These are phyloP conservation scores for Dothiorella sarmentorum DNA, from an alignment of 2,329 filamentous ascomycete species.

Conservation along the genomic window DNA sequence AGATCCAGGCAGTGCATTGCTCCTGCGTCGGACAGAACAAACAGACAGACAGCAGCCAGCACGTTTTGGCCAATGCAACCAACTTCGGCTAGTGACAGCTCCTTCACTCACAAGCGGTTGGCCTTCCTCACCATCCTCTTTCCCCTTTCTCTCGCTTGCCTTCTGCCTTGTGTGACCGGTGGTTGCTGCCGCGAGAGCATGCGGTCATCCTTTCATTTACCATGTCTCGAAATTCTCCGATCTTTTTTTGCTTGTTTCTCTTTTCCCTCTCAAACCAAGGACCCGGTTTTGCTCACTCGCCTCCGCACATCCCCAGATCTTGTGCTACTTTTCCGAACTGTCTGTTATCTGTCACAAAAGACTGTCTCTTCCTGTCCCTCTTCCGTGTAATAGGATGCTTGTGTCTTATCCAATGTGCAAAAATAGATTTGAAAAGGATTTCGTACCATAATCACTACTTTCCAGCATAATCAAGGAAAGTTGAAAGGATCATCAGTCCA, in stretches of 20 bases:
- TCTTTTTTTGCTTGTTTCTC: neutral
- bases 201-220: slow-evolving; percentile 8
- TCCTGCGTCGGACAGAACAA: neutral
- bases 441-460: no score
- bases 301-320: neutral
- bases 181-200: neutral
- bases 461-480: no score
- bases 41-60: no score
- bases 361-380: slow-evolving; percentile 2
- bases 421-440: no score
- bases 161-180: neutral
- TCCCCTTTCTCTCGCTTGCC: neutral
- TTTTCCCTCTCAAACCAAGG: neutral
- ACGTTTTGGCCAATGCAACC: neutral
- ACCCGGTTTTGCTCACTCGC: neutral
- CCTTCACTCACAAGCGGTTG: no score
- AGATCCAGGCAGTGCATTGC: neutral
- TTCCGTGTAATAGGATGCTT: slow-evolving; percentile 32
- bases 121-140: no score
- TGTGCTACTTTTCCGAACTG: neutral
- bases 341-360: slow-evolving; percentile 10
- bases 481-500: no score
- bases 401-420: no score
- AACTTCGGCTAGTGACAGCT: neutral
- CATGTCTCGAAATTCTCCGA: neutral